Percentiles rank a stretch among this genome's conserved stretches.
Conservation (phyloP, 2,329 filamentous ascomycete species). For the Colletotrichum sublineola region DNA sequence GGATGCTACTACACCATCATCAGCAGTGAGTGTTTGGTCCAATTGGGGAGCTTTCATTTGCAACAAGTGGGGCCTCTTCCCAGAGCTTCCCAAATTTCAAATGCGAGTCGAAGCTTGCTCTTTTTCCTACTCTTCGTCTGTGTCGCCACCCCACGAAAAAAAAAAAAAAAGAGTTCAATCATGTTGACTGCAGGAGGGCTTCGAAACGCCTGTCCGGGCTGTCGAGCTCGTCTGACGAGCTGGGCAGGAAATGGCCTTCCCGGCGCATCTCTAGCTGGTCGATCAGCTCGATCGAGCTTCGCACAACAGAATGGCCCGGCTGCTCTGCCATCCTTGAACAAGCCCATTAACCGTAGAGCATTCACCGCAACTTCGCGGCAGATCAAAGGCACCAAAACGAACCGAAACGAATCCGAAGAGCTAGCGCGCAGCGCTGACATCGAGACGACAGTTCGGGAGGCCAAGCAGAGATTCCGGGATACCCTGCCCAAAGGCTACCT, state of each 20-base stretch:
- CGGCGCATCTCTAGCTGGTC: background rate
- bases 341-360: constrained; percentile 17
- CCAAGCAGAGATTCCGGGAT: constrained; percentile 82
- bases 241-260: background rate
- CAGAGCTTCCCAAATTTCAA: constrained; percentile 32
- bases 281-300: background rate
- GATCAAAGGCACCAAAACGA: background rate
- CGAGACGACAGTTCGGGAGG: constrained; percentile 76
- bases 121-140: background rate
- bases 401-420: constrained; percentile 43
- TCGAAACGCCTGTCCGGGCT: constrained; percentile 37
- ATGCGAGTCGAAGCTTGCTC: background rate
- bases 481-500: constrained; percentile 80
- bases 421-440: constrained; percentile 53
- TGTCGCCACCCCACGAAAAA: constrained; percentile 7
- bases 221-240: constrained; percentile 28
- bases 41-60: constrained; percentile 27
- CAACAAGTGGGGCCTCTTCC: constrained; percentile 21
- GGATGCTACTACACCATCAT: background rate
- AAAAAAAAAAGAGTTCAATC: constrained; percentile 5
- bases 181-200: constrained; percentile 41
- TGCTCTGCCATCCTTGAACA: constrained; percentile 11
- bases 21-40: background rate
- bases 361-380: constrained; percentile 8
- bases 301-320: constrained; percentile 23